These are phyloP conservation scores for Clarkia xantiana DNA, from an alignment of 345 rosid species.

Conservation along the genomic window DNA sequence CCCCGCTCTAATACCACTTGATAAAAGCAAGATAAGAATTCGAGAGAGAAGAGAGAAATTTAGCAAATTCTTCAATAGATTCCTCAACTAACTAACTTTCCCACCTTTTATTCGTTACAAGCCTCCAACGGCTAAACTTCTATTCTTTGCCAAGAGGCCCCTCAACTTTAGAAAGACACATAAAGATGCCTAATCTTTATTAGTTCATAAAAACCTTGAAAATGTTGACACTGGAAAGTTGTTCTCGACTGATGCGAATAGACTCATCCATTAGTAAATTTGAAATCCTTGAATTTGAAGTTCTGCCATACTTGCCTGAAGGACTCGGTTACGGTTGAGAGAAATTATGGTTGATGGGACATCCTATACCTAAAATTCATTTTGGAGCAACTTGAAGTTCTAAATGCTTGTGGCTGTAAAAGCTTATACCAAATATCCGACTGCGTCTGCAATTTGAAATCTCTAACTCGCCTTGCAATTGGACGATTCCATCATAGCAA, in stretches of 20 bases:
- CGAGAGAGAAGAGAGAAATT: no score
- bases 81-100: no score
- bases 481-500: conserved; percentile 2
- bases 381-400: conserved; percentile 7
- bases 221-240: conserved; percentile 4
- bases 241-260: background rate
- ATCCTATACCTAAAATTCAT: background rate
- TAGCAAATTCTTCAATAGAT: no score
- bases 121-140: no score
- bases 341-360: conserved; percentile 14
- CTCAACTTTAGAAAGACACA: no score
- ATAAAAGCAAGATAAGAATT: no score
- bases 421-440: conserved; percentile 3
- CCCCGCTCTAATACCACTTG: no score
- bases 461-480: conserved; percentile 10
- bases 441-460: conserved; percentile 8
- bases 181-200: no score
- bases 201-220: no score
- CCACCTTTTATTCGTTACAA: no score
- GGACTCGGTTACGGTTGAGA: conserved; percentile 6
- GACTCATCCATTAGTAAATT: conserved; percentile 2
- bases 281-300: conserved; percentile 6
- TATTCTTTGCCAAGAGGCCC: no score
- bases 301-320: conserved; percentile 3
- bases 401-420: conserved; percentile 7